phyloP scores from a whole-genome alignment of 306 rosid species.

The barrel medic (Medicago truncatula) region DNA sequence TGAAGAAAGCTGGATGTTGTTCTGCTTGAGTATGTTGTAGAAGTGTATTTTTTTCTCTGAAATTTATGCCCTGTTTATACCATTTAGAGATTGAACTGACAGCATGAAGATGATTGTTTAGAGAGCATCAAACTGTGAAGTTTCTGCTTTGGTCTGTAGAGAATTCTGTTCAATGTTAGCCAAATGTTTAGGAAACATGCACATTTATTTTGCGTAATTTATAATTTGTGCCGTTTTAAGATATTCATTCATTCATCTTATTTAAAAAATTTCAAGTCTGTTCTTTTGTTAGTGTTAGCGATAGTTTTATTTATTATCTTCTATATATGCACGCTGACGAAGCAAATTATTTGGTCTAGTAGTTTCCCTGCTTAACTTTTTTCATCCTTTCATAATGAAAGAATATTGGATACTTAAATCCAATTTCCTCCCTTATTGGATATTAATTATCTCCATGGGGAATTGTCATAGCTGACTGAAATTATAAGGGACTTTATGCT shows the following conservation, averaged over 20 bases:
- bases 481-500: neutral
- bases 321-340: neutral
- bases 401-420: neutral
- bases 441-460: neutral
- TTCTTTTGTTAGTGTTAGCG: neutral
- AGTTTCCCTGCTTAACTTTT: neutral
- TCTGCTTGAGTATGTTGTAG: constrained; percentile 48
- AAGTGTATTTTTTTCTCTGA: constrained; percentile 29
- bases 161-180: constrained; percentile 48
- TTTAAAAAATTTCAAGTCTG: neutral
- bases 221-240: constrained; percentile 13
- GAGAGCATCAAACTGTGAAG: constrained; percentile 40
- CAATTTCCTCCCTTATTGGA: constrained; percentile 4
- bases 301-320: neutral
- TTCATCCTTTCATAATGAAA: neutral
- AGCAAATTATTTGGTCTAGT: constrained; percentile 5
- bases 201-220: constrained; percentile 13
- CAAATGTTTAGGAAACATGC: constrained; percentile 36
- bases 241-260: constrained; percentile 37
- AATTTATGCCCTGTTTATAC: constrained; percentile 50
- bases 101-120: constrained; percentile 43
- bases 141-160: constrained; percentile 42
- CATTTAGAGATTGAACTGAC: constrained; percentile 48
- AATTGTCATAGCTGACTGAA: neutral
- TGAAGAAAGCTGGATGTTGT: constrained; percentile 57